Base-by-base conservation (phyloP, 495 filamentous ascomycete species). In the Collariella sp. region DNA sequence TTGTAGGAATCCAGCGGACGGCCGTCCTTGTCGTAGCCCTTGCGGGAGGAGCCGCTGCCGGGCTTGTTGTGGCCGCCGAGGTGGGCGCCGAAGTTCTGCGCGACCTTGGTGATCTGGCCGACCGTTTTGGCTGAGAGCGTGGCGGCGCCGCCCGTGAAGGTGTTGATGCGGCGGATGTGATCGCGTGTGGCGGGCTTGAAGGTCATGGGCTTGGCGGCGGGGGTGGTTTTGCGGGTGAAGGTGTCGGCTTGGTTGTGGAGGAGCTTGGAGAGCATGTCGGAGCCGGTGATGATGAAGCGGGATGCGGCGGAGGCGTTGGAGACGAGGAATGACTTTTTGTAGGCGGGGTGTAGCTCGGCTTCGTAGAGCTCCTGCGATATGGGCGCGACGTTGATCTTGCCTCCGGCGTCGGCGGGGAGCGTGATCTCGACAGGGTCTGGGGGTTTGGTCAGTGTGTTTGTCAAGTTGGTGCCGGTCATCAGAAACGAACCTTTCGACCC, bases 351-450 rank as follows among this genome's bases (percentile, higher is more conserved):
- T 54, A 86, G 76, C 35, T 91, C 78, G 69, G 90, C 81, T 39
- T 80, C 78, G 53, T 96, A 76, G 62, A 93, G 88, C 63, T 95
- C 87, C 59, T 83, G 81, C 7, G 81, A 86, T 26, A 85, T 83
- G 47, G 88, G 91, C 49, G 81, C 82, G 26, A 96, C 79, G 41
- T 76, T 78, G 69, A 94, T 84, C 52, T 76, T 74, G 53, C 84
- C 81, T n/a, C 72, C 70, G 39, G 85, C 85, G 60, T 90, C 87
- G 35, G 76, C 60, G 9, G 89, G 88, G 10, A 98, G 81, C 50
- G 85, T 80, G 55, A 98, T 89, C 66, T 93, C 89, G 22, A 98
- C 93, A 9, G 93, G 93, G 63, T 85, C 91, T 95, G 66, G 24
- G 34, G 48, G 18, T 49, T 60, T 52, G 15, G 48, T 57, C 41